A percentile compares a stretch with the other conserved stretches of the same genome.
phyloP scores from a whole-genome alignment of 495 filamentous ascomycete genomes.

The Talaromyces stipitatus region DNA sequence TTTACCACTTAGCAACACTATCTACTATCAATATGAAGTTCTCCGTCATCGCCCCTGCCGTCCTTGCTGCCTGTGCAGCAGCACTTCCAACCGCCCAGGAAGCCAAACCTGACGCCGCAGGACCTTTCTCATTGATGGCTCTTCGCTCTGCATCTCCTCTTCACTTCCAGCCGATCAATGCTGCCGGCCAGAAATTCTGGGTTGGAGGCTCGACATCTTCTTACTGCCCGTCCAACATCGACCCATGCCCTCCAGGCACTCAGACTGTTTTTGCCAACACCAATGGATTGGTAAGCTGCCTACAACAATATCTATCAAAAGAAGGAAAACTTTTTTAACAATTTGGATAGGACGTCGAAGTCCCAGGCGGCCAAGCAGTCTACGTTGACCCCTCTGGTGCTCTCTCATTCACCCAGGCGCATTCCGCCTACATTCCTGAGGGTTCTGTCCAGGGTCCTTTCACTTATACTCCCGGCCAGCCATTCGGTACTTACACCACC shows the following conservation, averaged over 20 bases:
- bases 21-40: constrained; percentile 1
- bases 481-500: constrained; percentile 23
- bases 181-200: constrained; percentile 31
- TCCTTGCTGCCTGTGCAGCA: not conserved
- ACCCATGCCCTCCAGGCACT: constrained; percentile 33
- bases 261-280: constrained; percentile 35
- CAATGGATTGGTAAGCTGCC: constrained; percentile 23
- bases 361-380: constrained; percentile 59
- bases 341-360: constrained; percentile 32
- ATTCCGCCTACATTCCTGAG: constrained; percentile 48
- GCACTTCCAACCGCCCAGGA: not conserved
- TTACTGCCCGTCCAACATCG: constrained; percentile 26
- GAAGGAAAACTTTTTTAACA: not conserved
- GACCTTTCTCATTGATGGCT: constrained; percentile 27
- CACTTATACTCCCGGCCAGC: constrained; percentile 19
- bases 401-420: constrained; percentile 52
- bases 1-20: not conserved
- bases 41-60: not conserved
- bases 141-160: constrained; percentile 33
- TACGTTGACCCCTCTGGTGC: constrained; percentile 51
- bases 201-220: constrained; percentile 30
- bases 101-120: not conserved
- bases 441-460: constrained; percentile 43
- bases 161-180: constrained; percentile 32
- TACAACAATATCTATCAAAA: not conserved